Percentiles rank a stretch among this genome's conserved stretches.
These are phyloP conservation scores for Amylocarpus encephaloides DNA, from an alignment of 2,329 filamentous ascomycete species.

Conservation along the genomic window DNA sequence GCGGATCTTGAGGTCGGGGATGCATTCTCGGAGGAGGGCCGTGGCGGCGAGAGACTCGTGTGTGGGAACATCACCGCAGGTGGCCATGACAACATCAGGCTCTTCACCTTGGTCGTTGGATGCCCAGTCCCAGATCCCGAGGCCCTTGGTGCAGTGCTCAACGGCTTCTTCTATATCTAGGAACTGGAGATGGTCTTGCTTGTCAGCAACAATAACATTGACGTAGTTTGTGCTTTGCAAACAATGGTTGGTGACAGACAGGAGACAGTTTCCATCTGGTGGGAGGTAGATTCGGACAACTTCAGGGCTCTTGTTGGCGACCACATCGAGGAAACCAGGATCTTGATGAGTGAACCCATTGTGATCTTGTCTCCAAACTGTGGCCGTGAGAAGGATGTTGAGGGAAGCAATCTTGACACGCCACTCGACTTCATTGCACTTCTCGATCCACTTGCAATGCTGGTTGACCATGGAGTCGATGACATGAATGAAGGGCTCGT, in stretches of 20 bases:
- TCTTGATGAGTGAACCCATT: conserved; percentile 81
- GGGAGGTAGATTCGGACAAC: conserved; percentile 77
- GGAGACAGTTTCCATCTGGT: conserved; percentile 71
- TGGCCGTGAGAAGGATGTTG: conserved; percentile 72
- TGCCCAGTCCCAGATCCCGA: conserved; percentile 73
- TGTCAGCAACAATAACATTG: conserved; percentile 74
- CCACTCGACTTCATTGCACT: conserved; percentile 75
- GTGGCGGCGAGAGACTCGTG: conserved; percentile 70
- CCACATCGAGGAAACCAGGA: conserved; percentile 71
- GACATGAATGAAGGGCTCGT: conserved; percentile 77
- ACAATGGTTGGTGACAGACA: conserved; percentile 72
- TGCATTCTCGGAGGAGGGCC: conserved; percentile 62
- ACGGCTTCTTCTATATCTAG: conserved; percentile 67
- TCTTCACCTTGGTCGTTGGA: conserved; percentile 62
- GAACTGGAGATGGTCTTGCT: conserved; percentile 72
- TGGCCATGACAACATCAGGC: conserved; percentile 71
- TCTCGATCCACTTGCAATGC: conserved; percentile 82
- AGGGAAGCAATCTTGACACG: conserved; percentile 66
- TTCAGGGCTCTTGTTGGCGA: conserved; percentile 74
- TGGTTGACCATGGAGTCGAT: conserved; percentile 77
- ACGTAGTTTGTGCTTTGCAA: conserved; percentile 70
- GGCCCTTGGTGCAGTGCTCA: conserved; percentile 70
- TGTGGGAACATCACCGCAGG: conserved; percentile 68
- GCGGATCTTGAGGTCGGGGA: conserved; percentile 68
- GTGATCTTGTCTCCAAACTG: conserved; percentile 78